Evolutionary conservation across 352 stramenopile species (phyloP), one percentile per base, ranked within the genome.

Genomic region (Lagenidium giganteum): DNA sequence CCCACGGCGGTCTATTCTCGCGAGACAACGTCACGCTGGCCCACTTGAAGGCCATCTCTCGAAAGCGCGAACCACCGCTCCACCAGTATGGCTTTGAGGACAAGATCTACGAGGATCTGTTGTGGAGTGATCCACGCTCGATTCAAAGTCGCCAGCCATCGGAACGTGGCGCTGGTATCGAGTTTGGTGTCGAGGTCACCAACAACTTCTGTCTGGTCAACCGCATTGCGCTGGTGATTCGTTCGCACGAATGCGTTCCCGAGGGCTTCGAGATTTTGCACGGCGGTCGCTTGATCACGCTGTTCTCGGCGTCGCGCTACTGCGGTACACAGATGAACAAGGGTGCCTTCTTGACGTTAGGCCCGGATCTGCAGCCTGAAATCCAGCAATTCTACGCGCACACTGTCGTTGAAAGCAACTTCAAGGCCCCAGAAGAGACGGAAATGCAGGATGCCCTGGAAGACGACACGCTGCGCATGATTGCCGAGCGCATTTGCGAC

Each of bases 351-450:
- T 55, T 96, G 17, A 92, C 82, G 5, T 66, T 96, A 22, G 84
- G 86, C 1, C 66, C 74, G 3, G 80, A 95, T 30, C 64, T 96
- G 17, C 83, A 93, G 42, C 87, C 85, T 2, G 85, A 93, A 36
- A 95, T 96, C 33, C 85, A 96, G 59, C 86, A 96, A 51, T 96
- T 95, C 48, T 95, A 96, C 54, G 86, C 83, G 0, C 80, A 92
- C 52, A 57, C 72, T 18, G 60, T 94, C 13, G 68, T 88, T 33
- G 64, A 82, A 30, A 83, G 43, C 36, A 78, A 70, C 9, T 89
- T 83, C 35, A 64, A 74, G 21, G 51, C 59, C 11, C 75, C 80
- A 0, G 72, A 86, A 35, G 68, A 70, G 22, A 57, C 62, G 2
- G 61, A 84, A 28, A 62, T 86, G 42, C 81, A 94, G 43, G 64